Conservation (phyloP, 495 filamentous ascomycete species). For the Talaromyces adpressus region DNA sequence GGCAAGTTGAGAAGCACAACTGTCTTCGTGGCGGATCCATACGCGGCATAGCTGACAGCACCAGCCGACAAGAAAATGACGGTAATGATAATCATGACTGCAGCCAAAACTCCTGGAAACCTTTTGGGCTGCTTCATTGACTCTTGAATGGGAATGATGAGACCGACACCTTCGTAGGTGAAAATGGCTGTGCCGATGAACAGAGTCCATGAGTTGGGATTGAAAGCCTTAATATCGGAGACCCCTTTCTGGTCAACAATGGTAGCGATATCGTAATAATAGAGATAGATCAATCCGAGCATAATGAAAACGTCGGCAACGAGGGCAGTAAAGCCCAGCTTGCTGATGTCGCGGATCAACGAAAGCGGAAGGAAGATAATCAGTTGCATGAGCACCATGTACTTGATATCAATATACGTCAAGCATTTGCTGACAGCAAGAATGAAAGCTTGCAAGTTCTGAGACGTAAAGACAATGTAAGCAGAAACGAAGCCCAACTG, state of each 20-base stretch:
- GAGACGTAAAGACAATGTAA: conserved; percentile 97
- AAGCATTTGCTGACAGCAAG: conserved; percentile 74
- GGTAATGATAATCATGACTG: conserved; percentile 91
- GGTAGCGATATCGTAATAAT: conserved; percentile 91
- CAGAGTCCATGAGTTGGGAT: conserved; percentile 81
- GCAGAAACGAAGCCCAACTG: conserved; percentile 94
- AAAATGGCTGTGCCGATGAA: conserved; percentile 99
- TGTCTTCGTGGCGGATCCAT: conserved; percentile 89
- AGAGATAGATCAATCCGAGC: conserved; percentile 85
- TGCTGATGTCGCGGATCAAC: conserved; percentile 89
- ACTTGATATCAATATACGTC: conserved; percentile 74
- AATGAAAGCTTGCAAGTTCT: conserved; percentile 93
- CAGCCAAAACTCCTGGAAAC: conserved; percentile 78
- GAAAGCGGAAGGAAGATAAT: conserved; percentile 89
- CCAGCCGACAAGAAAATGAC: conserved; percentile 86
- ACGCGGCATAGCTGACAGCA: conserved; percentile 90
- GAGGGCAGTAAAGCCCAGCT: conserved; percentile 83
- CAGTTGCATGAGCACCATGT: conserved; percentile 87
- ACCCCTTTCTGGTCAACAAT: conserved; percentile 67
- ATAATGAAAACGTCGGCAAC: conserved; percentile 92
- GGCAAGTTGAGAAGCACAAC: conserved; percentile 94
- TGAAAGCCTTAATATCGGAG: conserved; percentile 81
- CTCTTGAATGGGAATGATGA: conserved; percentile 98
- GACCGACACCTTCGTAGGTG: conserved; percentile 94
- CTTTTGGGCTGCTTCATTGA: conserved; percentile 86